Evolutionary conservation across 1,284 basidiomycete species (phyloP), one percentile per base, ranked within the genome.

Genomic region (Leccinum cinnamomeum): DNA sequence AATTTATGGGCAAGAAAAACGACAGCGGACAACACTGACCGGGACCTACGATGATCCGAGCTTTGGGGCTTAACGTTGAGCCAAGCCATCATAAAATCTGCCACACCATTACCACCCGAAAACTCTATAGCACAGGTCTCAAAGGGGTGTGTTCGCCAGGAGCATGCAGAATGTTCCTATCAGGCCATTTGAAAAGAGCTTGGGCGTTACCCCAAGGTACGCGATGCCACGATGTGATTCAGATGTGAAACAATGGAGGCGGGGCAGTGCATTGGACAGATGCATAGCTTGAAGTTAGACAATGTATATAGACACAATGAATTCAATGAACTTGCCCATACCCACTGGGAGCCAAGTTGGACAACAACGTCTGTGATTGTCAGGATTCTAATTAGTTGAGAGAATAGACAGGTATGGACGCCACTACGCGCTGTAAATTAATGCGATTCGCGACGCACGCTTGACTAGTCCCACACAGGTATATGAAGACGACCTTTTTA

Each of bases 11-110:
- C 28, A 23, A 39, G 5, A 3, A 11, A 46, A 2, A 35, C 5
- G 20, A 14, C 25, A 58, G 16, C 66, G 68, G 66, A n/a, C 56
- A 56, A 55, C 5, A 58, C 56, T 51, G 56, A 58, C 68, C 68
- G 18, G 3, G 44, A 48, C 18, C 44, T 48, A 11, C 18, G 18
- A 48, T 46, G 44, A n/a, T 37, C 35, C 37, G 37, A 7, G 18
- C 5, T 46, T 20, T 11, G 44, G 5, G 44, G 6, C 18, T 20
- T 8, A 6, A 46, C n/a, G 18, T 20, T 46, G 18, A 46, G 10
- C 18, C 10, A 8, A 6, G 11, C 10, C 10, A 8, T 46, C 44
- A 46, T 46, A 46, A 46, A 46, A 20, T 20, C 6, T 46, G 18
- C 3, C 18, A 20, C 18, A 44, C 44, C 5, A 7, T 18, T 6